These are phyloP conservation scores for Spiromastix sp. DNA, from an alignment of 2,329 filamentous ascomycete genomes.

Conservation along the genomic window DNA sequence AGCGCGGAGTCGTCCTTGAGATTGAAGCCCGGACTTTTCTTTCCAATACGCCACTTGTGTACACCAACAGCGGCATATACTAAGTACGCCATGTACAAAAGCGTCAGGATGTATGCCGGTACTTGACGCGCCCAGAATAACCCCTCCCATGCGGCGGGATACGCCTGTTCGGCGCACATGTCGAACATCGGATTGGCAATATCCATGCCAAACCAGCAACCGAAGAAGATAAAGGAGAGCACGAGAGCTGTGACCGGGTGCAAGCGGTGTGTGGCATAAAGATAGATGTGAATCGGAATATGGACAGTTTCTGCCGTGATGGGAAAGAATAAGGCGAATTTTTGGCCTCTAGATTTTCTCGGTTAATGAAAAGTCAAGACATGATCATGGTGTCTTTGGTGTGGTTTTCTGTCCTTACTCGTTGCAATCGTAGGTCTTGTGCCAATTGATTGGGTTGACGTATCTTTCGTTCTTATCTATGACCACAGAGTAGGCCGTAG, in stretches of 20 bases:
- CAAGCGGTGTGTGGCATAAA: conserved; percentile 1
- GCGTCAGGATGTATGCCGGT: conserved; percentile 1
- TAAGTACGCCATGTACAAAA: conserved; percentile 7
- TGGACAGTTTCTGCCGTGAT: conserved; percentile 5
- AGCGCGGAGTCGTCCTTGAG: too few relatives aligned
- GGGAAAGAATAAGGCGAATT: conserved; percentile 3
- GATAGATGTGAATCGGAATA: conserved; percentile 5
- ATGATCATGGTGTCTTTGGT: background rate
- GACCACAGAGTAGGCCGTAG: background rate
- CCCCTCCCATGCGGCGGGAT: background rate
- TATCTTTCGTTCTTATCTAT: background rate
- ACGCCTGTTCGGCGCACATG: conserved; percentile 1
- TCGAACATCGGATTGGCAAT: background rate
- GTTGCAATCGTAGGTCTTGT: background rate
- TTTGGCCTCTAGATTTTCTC: background rate
- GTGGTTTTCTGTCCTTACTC: background rate
- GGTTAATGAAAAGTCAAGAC: background rate
- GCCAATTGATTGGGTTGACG: background rate
- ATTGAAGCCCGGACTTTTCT: too few relatives aligned
- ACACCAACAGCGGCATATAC: conserved; percentile 1
- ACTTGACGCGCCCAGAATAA: conserved; percentile 5
- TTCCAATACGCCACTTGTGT: conserved; percentile 3
- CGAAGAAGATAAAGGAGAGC: conserved; percentile 1
- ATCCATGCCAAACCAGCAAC: conserved; percentile 1
- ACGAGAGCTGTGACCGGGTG: conserved; percentile 7